These are phyloP conservation scores for Choanephora cucurbitarum DNA, from an alignment of 371 early-diverging fungal genomes.

Conservation along the genomic window DNA sequence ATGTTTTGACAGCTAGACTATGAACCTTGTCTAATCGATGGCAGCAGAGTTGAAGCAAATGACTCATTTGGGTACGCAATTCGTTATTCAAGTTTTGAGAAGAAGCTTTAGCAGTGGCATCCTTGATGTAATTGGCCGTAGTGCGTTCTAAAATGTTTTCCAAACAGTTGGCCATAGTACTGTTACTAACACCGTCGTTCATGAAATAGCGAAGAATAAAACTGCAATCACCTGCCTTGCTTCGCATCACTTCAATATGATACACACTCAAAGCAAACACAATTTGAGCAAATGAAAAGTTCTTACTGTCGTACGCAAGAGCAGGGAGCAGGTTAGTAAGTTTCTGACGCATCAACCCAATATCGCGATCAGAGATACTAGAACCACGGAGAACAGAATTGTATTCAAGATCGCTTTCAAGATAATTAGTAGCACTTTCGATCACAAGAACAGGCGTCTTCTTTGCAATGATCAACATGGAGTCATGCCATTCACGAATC, in stretches of 20 bases:
- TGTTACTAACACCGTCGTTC: conserved; percentile 79
- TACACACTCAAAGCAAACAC: conserved; percentile 85
- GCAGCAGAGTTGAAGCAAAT: conserved; percentile 64
- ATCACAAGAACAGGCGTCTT: conserved; percentile 87
- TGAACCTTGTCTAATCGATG: conserved; percentile 72
- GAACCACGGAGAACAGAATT: conserved; percentile 81
- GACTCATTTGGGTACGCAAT: conserved; percentile 57
- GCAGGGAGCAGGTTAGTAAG: conserved; percentile 37
- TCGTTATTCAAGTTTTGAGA: conserved; percentile 52
- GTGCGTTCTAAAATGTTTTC: conserved; percentile 75
- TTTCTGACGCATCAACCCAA: conserved; percentile 33
- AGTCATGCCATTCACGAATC: conserved; percentile 75
- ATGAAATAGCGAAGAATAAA: conserved; percentile 79
- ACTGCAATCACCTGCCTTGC: conserved; percentile 66
- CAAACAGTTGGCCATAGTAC: conserved; percentile 69
- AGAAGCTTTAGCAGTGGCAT: conserved; percentile 53
- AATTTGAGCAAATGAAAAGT: conserved; percentile 70
- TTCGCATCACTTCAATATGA: conserved; percentile 85
- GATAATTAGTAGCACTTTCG: conserved; percentile 70
- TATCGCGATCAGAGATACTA: conserved; percentile 58
- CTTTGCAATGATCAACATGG: conserved; percentile 72
- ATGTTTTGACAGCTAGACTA: conserved; percentile 57
- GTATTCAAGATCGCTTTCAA: conserved; percentile 89
- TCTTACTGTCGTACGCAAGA: conserved; percentile 59
- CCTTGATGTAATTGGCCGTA: conserved; percentile 53